Base-by-base conservation (phyloP, 441 rosid genomes). In the Populus hybrid region DNA sequence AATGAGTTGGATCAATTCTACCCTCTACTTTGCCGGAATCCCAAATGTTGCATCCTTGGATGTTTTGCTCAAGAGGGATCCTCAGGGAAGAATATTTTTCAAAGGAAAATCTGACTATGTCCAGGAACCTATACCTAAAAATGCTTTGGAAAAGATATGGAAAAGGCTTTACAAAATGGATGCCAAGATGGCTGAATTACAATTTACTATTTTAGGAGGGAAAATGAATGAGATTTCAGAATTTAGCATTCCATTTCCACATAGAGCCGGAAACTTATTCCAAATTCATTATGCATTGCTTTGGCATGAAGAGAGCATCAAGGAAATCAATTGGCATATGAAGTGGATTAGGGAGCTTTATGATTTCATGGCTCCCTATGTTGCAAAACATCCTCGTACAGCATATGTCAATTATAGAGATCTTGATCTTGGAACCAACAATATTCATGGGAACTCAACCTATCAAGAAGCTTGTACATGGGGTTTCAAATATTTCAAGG, bases 181-280 rank as follows among this genome's bases (percentile, higher is more conserved):
- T 7, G 42, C n/a, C 0, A 46, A 65, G n/a, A 65, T 73, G 2
- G 81, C 83, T 0, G 73, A 50, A 0, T 16, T 90, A 81, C 38
- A 81, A 26, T 83, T 87, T 61, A 88, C 81, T 79, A 92, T 94
- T 16, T 91, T 85, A 40, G 93, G 97, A 46, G 94, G 96, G 9
- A 82, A 14, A 66, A 91, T 92, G 95, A 78, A 20, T 28, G 84
- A 78, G 80, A 82, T 89, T 28, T 20, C 88, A 0, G 85, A 80
- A 10, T 69, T 84, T 4, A 85, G 69, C 24, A 84, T 86, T 10
- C 87, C 92, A 7, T 87, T 28, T 28, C 30, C 30, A 28, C 30
- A 28, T 28, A 28, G 30, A 28, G 30, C 30, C 3, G 30, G 30
- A 20, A 89, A 88, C 69, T 69, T 90, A 11, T 92, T 75, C 79